Percentiles rank a stretch among this genome's conserved stretches.
Evolutionary conservation across 306 rosid species (phyloP).

Genomic region (Fragaria ananassa): DNA sequence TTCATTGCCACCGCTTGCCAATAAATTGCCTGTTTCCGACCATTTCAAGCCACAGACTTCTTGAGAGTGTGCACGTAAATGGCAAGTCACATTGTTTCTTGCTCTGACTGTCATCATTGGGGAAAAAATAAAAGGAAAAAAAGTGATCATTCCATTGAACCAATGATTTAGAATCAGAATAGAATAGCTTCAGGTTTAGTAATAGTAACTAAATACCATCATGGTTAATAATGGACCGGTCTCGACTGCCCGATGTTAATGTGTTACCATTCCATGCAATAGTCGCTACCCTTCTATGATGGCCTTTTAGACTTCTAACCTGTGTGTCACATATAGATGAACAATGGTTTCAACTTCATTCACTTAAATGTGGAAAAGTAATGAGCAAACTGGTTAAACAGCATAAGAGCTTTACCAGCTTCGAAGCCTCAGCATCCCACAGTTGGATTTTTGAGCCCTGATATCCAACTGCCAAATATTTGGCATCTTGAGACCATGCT

Average conservation of each 20-base stretch:
- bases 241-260: slow-evolving; percentile 82
- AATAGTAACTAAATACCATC: slow-evolving; percentile 39
- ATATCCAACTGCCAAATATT: slow-evolving; percentile 47
- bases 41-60: slow-evolving; percentile 78
- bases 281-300: slow-evolving; percentile 46
- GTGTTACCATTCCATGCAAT: slow-evolving; percentile 57
- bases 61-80: slow-evolving; percentile 43
- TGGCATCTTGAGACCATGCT: slow-evolving; percentile 59
- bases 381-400: slow-evolving; percentile 12
- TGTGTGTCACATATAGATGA: slow-evolving; percentile 29
- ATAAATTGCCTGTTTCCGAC: slow-evolving; percentile 57
- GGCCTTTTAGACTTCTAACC: slow-evolving; percentile 57
- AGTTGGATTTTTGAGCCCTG: slow-evolving; percentile 54
- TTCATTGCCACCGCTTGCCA: slow-evolving; percentile 89
- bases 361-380: slow-evolving; percentile 1
- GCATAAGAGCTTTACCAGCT: slow-evolving; percentile 33
- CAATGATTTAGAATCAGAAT: slow-evolving; percentile 3
- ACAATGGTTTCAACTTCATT: background rate
- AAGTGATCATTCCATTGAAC: background rate
- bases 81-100: slow-evolving; percentile 34
- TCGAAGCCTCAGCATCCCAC: slow-evolving; percentile 68
- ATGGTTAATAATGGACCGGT: slow-evolving; percentile 61
- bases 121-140: background rate
- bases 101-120: slow-evolving; percentile 50
- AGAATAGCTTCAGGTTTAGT: background rate